Base-by-base conservation (phyloP, 768 basidiomycete species). In the Chlorophyllum brunneum region DNA sequence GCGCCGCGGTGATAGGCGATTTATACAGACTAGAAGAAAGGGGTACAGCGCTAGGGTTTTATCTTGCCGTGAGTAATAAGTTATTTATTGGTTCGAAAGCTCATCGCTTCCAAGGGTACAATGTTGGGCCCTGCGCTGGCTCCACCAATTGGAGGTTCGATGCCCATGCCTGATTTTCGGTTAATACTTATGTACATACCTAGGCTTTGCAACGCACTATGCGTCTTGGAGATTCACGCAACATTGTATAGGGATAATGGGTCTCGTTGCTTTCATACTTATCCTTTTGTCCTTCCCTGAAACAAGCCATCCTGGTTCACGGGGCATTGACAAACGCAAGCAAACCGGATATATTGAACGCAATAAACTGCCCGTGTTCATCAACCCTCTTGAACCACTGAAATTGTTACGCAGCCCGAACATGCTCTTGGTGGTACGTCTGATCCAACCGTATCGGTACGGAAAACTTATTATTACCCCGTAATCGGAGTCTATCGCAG, bases 191-290 rank as follows among this genome's bases (percentile, higher is more conserved):
- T 31, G 18, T 6, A 24, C 4, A 29, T 22, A 4, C 16, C 16
- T 11, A 55, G 50, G 49, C 11, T 42, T 47, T 18, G 36, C 48
- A 4, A 39, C 52, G 3, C 51, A 54, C 23, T 57, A 54, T 54
- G 70, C 72, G 34, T 82, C 82, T 0, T 86, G 85, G 83, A 75
- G 83, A 0, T 56, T 70, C 11, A 75, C 81, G 59, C 82, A 86
- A 56, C 57, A 62, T n/a, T 57, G 59, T 0, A 52, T 85, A 4
- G 43, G 33, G 71, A 68, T 10, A 37, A 65, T 0, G 65, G 63
- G 42, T 72, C 73, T 2, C 31, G 73, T 0, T 16, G 70, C 1
- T 65, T 70, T 5, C 66, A 72, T 34, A 77, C 78, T 1, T 58
- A 68, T 86, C 26, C 44, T 61, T 1, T 37, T 75, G 1, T 73